Evolutionary conservation across 2,329 filamentous ascomycete species (phyloP), one percentile per base, ranked within the genome.

Genomic region (Mariannaea sp.): DNA sequence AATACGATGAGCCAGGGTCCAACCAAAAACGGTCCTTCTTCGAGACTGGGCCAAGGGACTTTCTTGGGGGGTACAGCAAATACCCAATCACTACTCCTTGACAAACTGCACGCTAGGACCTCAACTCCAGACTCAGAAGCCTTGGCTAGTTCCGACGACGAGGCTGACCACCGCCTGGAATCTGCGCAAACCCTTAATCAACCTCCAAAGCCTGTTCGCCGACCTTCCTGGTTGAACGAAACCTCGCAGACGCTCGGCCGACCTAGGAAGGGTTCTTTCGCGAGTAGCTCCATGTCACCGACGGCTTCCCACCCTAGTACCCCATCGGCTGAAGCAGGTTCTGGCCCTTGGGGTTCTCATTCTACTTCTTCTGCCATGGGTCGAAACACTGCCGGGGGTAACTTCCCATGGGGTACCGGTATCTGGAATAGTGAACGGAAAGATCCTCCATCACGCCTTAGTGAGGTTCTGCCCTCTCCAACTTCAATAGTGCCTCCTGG

Each of bases 111-210:
- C 65, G 81, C 86, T 50, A 85, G 92, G 64, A 88, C 89, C 48
- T 92, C 91, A 7, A 97, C 93, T 1, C 93, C 93, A 17, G 94
- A 97, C 69, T 97, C 92, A 3, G 93, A 97, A 70, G 93, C 90
- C 45, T 77, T 97, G 55, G 92, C 89, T 46, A 97, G 93, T 61
- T 97, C 92, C 10, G 94, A 97, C 71, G 94, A 97, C 71, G 94
- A 99, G 72, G 81, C 78, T 52, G 89, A 96, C 56, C 80, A 85
- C 68, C 80, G 82, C 61, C 79, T 83, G 61, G 82, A 81, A 52
- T 71, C 68, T 65, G 74, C 74, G 58, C 78, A 79, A 64, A 74
- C 73, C 65, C 69, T 70, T 55, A 67, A 71, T 49, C 82, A 77
- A 63, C 80, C 75, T 43, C 80, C 75, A 43, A 89, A 86, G 64